A percentile compares a stretch with the other conserved stretches of the same genome.
phyloP scores from a whole-genome alignment of 352 stramenopile species.

The Pythium pyrilobum region DNA sequence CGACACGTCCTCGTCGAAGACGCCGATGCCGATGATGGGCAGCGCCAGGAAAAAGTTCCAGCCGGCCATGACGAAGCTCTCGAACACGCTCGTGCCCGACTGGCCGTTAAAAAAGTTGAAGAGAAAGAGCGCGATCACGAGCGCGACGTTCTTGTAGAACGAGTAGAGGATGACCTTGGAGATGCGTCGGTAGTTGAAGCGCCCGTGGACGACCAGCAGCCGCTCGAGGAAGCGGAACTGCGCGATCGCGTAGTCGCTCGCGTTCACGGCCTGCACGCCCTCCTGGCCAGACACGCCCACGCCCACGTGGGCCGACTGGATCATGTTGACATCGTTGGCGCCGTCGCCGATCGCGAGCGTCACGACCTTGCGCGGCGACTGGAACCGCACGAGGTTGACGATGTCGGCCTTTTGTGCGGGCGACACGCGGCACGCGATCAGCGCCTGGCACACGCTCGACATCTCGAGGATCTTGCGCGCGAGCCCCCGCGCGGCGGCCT shows the following conservation, averaged over 20 bases:
- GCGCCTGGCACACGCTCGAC: constrained; percentile 49
- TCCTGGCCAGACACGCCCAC: constrained; percentile 92
- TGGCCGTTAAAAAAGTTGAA: constrained; percentile 85
- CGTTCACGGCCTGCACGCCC: constrained; percentile 89
- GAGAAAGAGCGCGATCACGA: constrained; percentile 64
- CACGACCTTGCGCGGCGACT: constrained; percentile 51
- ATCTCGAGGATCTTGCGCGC: constrained; percentile 50
- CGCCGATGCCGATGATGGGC: constrained; percentile 86
- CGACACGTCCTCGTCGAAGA: constrained; percentile 76
- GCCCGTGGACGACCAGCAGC: constrained; percentile 95
- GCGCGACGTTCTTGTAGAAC: constrained; percentile 78
- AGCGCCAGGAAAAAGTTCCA: constrained; percentile 83
- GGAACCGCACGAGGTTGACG: constrained; percentile 62
- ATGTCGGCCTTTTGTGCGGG: constrained; percentile 81
- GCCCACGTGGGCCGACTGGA: constrained; percentile 91
- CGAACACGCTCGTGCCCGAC: constrained; percentile 78
- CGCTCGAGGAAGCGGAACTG: constrained; percentile 92
- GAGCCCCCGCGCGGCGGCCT: constrained; percentile 38
- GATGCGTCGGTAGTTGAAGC: constrained; percentile 96
- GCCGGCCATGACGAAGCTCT: constrained; percentile 75
- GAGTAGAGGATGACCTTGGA: constrained; percentile 90
- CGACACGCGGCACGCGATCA: constrained; percentile 81
- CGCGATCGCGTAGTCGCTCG: constrained; percentile 90
- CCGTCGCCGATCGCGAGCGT: constrained; percentile 92
- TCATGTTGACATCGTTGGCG: constrained; percentile 95